Evolutionary conservation across 805 yeast species (phyloP), one percentile per base, ranked within the genome.

Genomic region (Candida golubevii): DNA sequence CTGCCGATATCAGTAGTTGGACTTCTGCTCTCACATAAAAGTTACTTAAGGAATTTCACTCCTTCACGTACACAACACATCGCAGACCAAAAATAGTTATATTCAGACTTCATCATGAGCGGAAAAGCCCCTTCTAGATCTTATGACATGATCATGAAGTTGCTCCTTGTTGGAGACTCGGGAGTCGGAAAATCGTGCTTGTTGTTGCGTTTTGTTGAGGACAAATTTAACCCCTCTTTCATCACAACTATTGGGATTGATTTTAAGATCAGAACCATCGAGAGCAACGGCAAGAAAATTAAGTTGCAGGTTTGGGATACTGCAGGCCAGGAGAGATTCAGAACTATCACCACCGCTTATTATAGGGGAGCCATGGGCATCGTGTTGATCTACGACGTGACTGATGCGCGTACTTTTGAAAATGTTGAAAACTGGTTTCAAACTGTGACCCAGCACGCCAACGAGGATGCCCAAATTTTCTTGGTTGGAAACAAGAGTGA

Each of bases 191-290:
- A 86, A 61, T 85, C 97, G 35, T 91, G 97, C 74, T 75, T 90
- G 48, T 74, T 90, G 58, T 79, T 91, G 52, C 81, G 98, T 62
- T 91, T 91, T 69, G 96, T 91, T 48, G 97, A 89, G 58, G 97
- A 91, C 68, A 90, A 89, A 67, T 93, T 93, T 74, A 90, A 91
- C 58, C 97, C 98, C 6, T 82, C 93, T 15, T 93, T 91, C 68
- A 93, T 93, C 69, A 89, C 98, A 47, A 93, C 99, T 38, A 93
- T 93, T 59, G 99, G 99, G 44, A 93, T 93, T 59, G 99, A 93
- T 67, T 93, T 93, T 78, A 93, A 93, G 73, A 91, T 93, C 64
- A 85, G 97, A 69, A 90, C 97, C 27, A 87, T 90, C 55, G 97
- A 91, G 57, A 78, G 90, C 53, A 91, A 91, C 51, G 97, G 96